Percentiles rank a stretch among this genome's conserved stretches.
Evolutionary conservation across 148 eudicot species (phyloP).

Genomic region (Rhododendron ovatum): DNA sequence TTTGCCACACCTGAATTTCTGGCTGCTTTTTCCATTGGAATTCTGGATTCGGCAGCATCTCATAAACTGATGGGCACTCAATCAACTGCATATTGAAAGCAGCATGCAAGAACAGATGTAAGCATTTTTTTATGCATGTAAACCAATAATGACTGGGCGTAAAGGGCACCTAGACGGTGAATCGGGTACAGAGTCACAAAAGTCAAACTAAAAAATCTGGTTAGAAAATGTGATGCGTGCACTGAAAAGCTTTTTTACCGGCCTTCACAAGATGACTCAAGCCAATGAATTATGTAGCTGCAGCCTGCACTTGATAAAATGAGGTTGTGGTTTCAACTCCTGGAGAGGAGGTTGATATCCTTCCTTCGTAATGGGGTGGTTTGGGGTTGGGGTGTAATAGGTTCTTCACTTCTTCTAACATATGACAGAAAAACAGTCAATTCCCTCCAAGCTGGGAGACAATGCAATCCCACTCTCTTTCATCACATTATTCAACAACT

Average conservation of each 20-base stretch:
- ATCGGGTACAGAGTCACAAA: not conserved
- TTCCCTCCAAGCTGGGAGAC: not conserved
- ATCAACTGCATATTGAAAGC: slow-evolving; percentile 44
- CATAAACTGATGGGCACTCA: slow-evolving; percentile 94
- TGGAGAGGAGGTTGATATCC: not conserved
- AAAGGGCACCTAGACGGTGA: too few relatives aligned
- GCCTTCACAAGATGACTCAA: not conserved
- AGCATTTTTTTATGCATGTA: not conserved
- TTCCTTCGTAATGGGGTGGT: not conserved
- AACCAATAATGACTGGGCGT: not conserved
- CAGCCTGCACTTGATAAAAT: not conserved
- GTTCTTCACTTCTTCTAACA: not conserved
- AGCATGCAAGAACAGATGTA: not conserved
- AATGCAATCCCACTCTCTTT: not conserved
- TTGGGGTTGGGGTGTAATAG: not conserved
- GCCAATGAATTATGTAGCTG: not conserved
- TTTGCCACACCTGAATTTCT: slow-evolving; percentile 69
- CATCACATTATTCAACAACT: not conserved
- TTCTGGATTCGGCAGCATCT: slow-evolving; percentile 81
- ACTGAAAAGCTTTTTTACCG: not conserved
- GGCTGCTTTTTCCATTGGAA: slow-evolving; percentile 79
- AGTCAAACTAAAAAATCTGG: not conserved
- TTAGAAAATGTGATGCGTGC: not conserved
- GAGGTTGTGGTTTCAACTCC: not conserved
- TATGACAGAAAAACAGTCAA: not conserved